A percentile compares a stretch with the other conserved stretches of the same genome.
These are phyloP conservation scores for Hyphodiscus hymeniophilus DNA, from an alignment of 495 filamentous ascomycete species.

Conservation along the genomic window DNA sequence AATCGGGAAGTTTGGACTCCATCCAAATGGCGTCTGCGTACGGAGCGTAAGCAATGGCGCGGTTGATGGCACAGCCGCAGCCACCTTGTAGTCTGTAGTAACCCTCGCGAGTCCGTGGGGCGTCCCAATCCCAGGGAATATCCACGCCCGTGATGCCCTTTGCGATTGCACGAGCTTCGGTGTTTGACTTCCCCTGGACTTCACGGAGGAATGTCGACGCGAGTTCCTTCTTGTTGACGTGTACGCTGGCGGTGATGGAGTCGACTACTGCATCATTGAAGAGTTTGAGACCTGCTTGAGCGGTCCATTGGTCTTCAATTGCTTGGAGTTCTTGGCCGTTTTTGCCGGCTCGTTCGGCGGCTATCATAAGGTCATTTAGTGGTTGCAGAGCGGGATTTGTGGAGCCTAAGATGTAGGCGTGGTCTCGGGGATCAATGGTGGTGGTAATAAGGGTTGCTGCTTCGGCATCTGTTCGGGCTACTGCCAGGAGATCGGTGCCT, in stretches of 20 bases:
- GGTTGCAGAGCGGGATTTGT: slow-evolving; percentile 82
- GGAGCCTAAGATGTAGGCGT: slow-evolving; percentile 81
- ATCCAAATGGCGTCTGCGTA: slow-evolving; percentile 98
- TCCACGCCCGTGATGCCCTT: slow-evolving; percentile 74
- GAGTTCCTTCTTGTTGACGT: slow-evolving; percentile 59
- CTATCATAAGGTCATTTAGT: slow-evolving; percentile 83
- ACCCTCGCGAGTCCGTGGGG: slow-evolving; percentile 83
- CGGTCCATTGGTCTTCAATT: slow-evolving; percentile 84
- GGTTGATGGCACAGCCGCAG: slow-evolving; percentile 85
- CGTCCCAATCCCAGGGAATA: slow-evolving; percentile 89
- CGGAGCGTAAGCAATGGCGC: slow-evolving; percentile 85
- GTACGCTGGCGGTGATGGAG: slow-evolving; percentile 54
- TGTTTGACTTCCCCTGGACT: slow-evolving; percentile 73
- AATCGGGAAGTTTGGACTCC: slow-evolving; percentile 96
- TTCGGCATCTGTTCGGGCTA: slow-evolving; percentile 95
- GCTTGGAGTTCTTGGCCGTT: slow-evolving; percentile 72
- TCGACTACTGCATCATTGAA: slow-evolving; percentile 86
- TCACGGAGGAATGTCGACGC: slow-evolving; percentile 54
- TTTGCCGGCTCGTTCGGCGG: slow-evolving; percentile 78
- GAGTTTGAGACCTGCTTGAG: slow-evolving; percentile 78
- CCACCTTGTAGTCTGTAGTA: slow-evolving; percentile 90
- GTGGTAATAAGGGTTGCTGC: slow-evolving; percentile 95
- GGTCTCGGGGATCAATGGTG: slow-evolving; percentile 90
- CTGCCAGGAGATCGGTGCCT: slow-evolving; percentile 76
- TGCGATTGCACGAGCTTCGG: slow-evolving; percentile 75